Conservation (phyloP, 108 stramenopile genomes). For the Nitzschia sp. region DNA sequence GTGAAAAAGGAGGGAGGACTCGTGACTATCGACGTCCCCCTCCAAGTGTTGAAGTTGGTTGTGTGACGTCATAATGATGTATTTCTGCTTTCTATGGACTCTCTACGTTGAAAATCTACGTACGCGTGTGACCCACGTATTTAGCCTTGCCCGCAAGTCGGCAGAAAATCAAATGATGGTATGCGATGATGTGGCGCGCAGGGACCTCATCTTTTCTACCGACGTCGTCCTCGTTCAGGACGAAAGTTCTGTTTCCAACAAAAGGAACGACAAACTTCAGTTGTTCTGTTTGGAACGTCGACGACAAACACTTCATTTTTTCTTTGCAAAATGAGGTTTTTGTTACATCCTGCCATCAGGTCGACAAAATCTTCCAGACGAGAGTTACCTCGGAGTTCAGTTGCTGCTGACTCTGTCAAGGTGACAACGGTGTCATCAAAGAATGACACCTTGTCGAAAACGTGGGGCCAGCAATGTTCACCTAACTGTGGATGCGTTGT, state of each 20-base stretch:
- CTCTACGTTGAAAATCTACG: too few relatives aligned
- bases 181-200: too few relatives aligned
- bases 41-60: too few relatives aligned
- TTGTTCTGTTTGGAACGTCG: not conserved
- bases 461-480: slow-evolving; percentile 84
- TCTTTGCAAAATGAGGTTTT: slow-evolving; percentile 8
- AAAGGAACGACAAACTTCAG: not conserved
- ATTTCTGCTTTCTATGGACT: too few relatives aligned
- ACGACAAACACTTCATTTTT: not conserved
- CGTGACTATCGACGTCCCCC: too few relatives aligned
- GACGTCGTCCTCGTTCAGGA: too few relatives aligned
- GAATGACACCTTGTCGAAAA: slow-evolving; percentile 12
- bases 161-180: too few relatives aligned
- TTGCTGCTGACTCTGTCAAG: not conserved
- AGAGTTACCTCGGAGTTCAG: not conserved
- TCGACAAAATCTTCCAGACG: slow-evolving; percentile 10
- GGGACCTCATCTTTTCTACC: too few relatives aligned
- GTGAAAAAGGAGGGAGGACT: too few relatives aligned
- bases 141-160: too few relatives aligned
- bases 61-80: too few relatives aligned
- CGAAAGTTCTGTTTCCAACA: not conserved
- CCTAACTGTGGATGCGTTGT: slow-evolving; percentile 79
- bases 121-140: too few relatives aligned
- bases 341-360: slow-evolving; percentile 14
- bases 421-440: slow-evolving; percentile 6